phyloP scores from a whole-genome alignment of 2,329 filamentous ascomycete species.

The Beauveria caledonica region DNA sequence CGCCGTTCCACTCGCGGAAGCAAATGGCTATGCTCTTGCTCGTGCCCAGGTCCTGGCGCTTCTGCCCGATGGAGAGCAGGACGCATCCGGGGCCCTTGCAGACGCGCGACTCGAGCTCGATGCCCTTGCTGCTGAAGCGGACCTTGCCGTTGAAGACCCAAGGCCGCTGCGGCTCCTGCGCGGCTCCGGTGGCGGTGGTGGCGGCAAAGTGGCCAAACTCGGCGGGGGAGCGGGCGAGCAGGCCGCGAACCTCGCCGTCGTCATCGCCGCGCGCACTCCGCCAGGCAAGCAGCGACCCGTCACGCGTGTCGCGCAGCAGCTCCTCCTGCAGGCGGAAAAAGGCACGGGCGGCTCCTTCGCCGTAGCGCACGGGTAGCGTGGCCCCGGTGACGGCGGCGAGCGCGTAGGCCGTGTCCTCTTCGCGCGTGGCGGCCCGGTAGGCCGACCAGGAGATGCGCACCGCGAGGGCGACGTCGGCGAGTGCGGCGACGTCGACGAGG shows the following conservation, averaged over 20 bases:
- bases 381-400: conserved; percentile 5
- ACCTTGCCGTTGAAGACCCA: conserved; percentile 8
- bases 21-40: background rate
- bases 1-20: conserved; percentile 5
- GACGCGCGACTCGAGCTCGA: conserved; percentile 5
- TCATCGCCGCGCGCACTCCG: background rate
- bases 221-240: conserved; percentile 4
- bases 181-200: background rate
- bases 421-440: background rate
- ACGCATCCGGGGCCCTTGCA: background rate
- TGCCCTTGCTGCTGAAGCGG: conserved; percentile 6
- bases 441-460: conserved; percentile 7
- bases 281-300: conserved; percentile 10
- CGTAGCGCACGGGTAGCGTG: conserved; percentile 3
- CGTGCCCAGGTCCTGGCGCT: background rate
- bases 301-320: conserved; percentile 8
- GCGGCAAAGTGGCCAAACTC: conserved; percentile 9
- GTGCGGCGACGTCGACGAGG: background rate
- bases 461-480: conserved; percentile 4
- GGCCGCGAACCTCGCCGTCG: background rate
- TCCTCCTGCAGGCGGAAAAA: conserved; percentile 9
- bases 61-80: conserved; percentile 2
- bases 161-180: background rate
- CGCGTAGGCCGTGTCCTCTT: conserved; percentile 5
- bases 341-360: background rate